Evolutionary conservation across 164 flowering plant species (phyloP), one percentile per base, ranked within the genome.

Genomic region (Dillenia turbinata): DNA sequence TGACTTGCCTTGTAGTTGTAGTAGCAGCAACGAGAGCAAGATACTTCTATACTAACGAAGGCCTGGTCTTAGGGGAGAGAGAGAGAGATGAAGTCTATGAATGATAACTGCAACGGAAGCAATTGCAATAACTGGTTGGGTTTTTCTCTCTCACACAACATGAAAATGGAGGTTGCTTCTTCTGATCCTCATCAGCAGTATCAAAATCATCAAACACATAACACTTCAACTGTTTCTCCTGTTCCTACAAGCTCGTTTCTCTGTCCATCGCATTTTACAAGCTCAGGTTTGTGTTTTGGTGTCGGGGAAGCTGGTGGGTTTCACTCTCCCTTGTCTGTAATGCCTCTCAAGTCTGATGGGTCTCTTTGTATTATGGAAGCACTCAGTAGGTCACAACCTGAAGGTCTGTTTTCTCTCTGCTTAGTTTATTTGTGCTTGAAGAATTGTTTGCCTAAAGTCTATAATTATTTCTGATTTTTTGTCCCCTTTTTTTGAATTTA

Each of bases 281-380:
- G 24, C 79, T 63, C 80, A 47, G 75, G 74, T 10, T 47, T 81
- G 56, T 75, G 77, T 55, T 78, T 76, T 64, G 82, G 77, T 0
- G 71, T 73, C 24, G 71, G 65, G 40, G 83, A 75, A 60, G 73
- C 59, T 67, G 78, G 69, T 49, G 79, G 71, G 22, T 76, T 73
- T 54, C 70, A 69, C 60, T 54, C 94, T 60, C 75, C 81, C 22
- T 61, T 87, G 52, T 67, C 90, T 62, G 75, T 79, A 6, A 84
- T 92, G 95, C 98, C 96, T 9, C 81, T 89, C 52, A 87, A 88
- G 69, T 86, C 96, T 12, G 98, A 92, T 71, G 96, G 96, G 8
- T 89, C 98, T 62, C 93, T 90, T 56, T 88, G 93, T 59, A 79
- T 90, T 66, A 88, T 86, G 86, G 92, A 86, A 69, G 85, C 96